These are phyloP conservation scores for Cyamopsis tetragonoloba DNA, from an alignment of 306 rosid species.

Conservation along the genomic window DNA sequence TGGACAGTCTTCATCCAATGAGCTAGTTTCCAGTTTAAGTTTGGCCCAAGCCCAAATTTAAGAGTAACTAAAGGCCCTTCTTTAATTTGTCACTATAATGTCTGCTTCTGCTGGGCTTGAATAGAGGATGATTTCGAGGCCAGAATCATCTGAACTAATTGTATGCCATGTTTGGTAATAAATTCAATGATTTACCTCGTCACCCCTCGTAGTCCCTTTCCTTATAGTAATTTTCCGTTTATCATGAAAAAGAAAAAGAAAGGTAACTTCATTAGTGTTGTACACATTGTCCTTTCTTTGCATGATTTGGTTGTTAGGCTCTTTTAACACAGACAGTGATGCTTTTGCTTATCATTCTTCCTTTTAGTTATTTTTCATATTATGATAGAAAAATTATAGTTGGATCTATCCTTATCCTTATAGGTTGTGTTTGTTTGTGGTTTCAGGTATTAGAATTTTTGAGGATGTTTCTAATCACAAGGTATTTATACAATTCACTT, in stretches of 20 bases:
- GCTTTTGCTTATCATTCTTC: constrained; percentile 13
- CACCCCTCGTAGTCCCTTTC: not conserved
- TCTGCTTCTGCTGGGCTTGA: constrained; percentile 9
- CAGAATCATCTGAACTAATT: constrained; percentile 4
- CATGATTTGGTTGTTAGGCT: constrained; percentile 3
- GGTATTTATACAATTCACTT: constrained; percentile 38
- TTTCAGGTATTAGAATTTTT: constrained; percentile 88
- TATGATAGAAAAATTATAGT: not conserved
- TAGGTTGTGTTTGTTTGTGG: constrained; percentile 30
- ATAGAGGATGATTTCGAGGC: not conserved
- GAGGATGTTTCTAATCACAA: constrained; percentile 78
- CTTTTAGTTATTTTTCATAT: constrained; percentile 15
- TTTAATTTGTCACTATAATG: not conserved
- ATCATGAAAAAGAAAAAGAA: not conserved
- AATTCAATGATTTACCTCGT: constrained; percentile 7
- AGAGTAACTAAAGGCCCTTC: not conserved
- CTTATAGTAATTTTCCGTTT: not conserved
- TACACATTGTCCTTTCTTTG: not conserved
- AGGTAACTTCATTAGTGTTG: not conserved
- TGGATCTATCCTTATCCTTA: constrained; percentile 22
- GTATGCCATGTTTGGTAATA: not conserved
- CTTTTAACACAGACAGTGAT: not conserved
- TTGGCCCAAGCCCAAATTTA: no score
- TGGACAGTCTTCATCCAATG: no score
- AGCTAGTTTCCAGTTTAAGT: no score